Percentiles rank a stretch among this genome's conserved stretches.
These are phyloP conservation scores for Starmerella ratchasimensis DNA, from an alignment of 805 yeast genomes.

Conservation along the genomic window DNA sequence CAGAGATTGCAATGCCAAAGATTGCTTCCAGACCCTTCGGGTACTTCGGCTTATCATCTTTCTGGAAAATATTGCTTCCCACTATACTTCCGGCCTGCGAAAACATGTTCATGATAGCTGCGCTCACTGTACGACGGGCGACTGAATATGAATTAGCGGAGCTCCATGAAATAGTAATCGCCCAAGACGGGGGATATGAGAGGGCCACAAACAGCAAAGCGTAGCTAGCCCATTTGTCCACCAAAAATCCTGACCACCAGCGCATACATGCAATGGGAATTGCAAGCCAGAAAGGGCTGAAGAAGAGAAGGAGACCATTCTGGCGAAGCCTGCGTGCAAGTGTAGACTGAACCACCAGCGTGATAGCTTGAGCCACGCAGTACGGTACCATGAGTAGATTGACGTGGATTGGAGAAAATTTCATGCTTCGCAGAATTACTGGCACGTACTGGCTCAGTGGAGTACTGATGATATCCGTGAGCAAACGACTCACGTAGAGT, in stretches of 20 bases:
- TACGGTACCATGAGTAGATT: constrained; percentile 42
- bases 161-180: constrained; percentile 32
- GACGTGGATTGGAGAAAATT: constrained; percentile 39
- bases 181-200: constrained; percentile 22
- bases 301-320: constrained; percentile 10
- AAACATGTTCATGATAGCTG: constrained; percentile 52
- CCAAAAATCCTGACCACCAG: constrained; percentile 20
- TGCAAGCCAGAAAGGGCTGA: constrained; percentile 16
- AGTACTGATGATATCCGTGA: constrained; percentile 30
- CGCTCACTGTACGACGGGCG: constrained; percentile 48
- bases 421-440: constrained; percentile 32
- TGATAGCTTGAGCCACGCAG: constrained; percentile 20
- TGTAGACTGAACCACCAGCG: constrained; percentile 19
- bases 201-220: constrained; percentile 22
- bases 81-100: constrained; percentile 46
- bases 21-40: constrained; percentile 37
- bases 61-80: constrained; percentile 42
- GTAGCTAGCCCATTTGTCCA: constrained; percentile 24
- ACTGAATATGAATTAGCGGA: constrained; percentile 51
- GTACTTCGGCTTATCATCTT: constrained; percentile 46
- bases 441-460: constrained; percentile 36
- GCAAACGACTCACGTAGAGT: constrained; percentile 36
- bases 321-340: constrained; percentile 7
- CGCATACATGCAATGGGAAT: constrained; percentile 16
- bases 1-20: constrained; percentile 20